Evolutionary conservation across 176 grass and related monocot species (phyloP), one percentile per base, ranked within the genome.

Genomic region (Rhynchospora tenuis): DNA sequence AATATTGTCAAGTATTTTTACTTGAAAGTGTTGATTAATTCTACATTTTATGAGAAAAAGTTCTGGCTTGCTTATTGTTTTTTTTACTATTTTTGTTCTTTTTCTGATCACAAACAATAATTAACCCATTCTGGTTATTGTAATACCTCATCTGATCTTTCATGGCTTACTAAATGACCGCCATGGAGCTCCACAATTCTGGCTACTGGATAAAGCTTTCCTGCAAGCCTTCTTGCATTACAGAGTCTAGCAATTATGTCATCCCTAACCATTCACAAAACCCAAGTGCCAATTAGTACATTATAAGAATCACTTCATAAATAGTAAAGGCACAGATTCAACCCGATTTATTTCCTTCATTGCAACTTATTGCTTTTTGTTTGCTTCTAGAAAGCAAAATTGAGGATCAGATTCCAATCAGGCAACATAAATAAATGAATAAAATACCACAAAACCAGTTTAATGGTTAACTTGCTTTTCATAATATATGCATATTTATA

Each of bases 101-200:
- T 52, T 20, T 3, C 28, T 75, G 27, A 52, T 6, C 8, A 38
- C 45, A 74, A 74, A 54, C 52, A 1, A 33, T 55, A 43, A 75
- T 31, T 17, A 73, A 24, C 17, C 24, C 13, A 1, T 42, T 64
- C 15, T 15, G 48, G 44, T 47, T 63, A n/a, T 9, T 19, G 10
- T 38, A 54, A 81, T 85, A 95, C 93, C 89, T 93, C 90, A 67
- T 75, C 80, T 44, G 85, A 61, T 82, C 87, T 92, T 89, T 96
- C 90, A 89, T 96, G 90, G 61, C 85, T 84, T 46, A 96, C 89
- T 57, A 96, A 62, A 88, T 96, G 93, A 43, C 84, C 87, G 10
- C 93, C 93, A 44, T 91, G 88, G 84, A 96, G 88, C 85, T 96
- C 93, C 9, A 96, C 75, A 62, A 96, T 65, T 81, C 85, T 91